phyloP scores from a whole-genome alignment of 306 rosid genomes.

The Prinsepia uniflora region DNA sequence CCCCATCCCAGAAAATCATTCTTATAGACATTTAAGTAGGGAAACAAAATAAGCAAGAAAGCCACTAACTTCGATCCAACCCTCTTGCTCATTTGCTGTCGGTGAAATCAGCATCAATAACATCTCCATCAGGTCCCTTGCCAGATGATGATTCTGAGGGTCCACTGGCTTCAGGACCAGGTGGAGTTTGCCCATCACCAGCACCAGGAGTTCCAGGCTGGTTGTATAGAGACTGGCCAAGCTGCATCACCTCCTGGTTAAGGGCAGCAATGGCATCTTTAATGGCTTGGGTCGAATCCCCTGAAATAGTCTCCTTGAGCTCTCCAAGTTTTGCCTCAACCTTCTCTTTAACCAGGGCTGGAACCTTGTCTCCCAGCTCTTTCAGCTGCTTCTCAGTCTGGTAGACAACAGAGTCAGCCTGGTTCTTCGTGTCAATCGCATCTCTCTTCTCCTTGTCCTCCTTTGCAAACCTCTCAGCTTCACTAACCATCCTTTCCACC shows the following conservation, averaged over 20 bases:
- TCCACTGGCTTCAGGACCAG: constrained; percentile 34
- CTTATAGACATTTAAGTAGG: background rate
- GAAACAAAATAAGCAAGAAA: background rate
- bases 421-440: constrained; percentile 87
- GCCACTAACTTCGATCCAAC: background rate
- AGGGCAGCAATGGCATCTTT: constrained; percentile 91
- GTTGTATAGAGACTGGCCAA: constrained; percentile 68
- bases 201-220: constrained; percentile 16
- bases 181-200: background rate
- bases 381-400: constrained; percentile 84
- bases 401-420: constrained; percentile 83
- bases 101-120: constrained; percentile 35
- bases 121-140: constrained; percentile 69
- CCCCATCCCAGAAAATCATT: background rate
- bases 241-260: constrained; percentile 84
- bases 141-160: constrained; percentile 47
- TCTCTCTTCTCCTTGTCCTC: constrained; percentile 97
- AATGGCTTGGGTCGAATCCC: constrained; percentile 65
- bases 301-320: constrained; percentile 75
- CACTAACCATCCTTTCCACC: constrained; percentile 81
- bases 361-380: constrained; percentile 91
- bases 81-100: constrained; percentile 53
- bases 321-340: constrained; percentile 82
- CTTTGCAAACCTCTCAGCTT: constrained; percentile 72
- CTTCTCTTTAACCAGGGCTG: constrained; percentile 85